phyloP scores from a whole-genome alignment of 805 yeast genomes.

The Saccharomyces kudriavzevii region DNA sequence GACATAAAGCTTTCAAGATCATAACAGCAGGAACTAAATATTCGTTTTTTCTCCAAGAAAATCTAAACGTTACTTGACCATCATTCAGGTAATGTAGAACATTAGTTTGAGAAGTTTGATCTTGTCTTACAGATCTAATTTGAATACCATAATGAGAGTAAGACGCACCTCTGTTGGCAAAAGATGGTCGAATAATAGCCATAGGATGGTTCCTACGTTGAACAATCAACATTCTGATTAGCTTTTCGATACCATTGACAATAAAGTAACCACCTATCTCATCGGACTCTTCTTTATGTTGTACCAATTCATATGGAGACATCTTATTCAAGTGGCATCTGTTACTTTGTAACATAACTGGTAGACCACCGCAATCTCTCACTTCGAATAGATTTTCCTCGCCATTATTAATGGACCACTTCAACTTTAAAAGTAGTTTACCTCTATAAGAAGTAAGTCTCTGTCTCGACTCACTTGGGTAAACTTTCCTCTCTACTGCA shows the following conservation, averaged over 20 bases:
- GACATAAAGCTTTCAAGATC: conserved; percentile 83
- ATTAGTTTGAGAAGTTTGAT: conserved; percentile 95
- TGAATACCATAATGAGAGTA: conserved; percentile 89
- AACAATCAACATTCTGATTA: conserved; percentile 93
- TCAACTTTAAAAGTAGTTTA: conserved; percentile 64
- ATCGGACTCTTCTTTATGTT: conserved; percentile 80
- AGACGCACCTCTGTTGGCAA: conserved; percentile 85
- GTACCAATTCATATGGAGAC: conserved; percentile 75
- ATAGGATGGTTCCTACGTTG: conserved; percentile 97
- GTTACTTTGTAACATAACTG: conserved; percentile 84
- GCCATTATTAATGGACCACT: conserved; percentile 84
- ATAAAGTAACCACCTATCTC: conserved; percentile 95
- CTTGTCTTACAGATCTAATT: conserved; percentile 89
- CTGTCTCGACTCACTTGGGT: conserved; percentile 86
- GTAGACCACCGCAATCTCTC: conserved; percentile 86
- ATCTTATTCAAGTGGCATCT: conserved; percentile 83
- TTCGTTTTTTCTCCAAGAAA: conserved; percentile 95
- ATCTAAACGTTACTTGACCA: conserved; percentile 93
- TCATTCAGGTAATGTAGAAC: conserved; percentile 93
- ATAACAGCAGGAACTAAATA: conserved; percentile 87
- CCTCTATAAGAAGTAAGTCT: conserved; percentile 78
- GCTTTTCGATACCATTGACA: conserved; percentile 93
- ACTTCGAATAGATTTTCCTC: conserved; percentile 65
- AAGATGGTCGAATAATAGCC: conserved; percentile 94
- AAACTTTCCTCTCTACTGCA: conserved; percentile 67